Base-by-base conservation (phyloP, 306 rosid species). In the Castanea mollissima region DNA sequence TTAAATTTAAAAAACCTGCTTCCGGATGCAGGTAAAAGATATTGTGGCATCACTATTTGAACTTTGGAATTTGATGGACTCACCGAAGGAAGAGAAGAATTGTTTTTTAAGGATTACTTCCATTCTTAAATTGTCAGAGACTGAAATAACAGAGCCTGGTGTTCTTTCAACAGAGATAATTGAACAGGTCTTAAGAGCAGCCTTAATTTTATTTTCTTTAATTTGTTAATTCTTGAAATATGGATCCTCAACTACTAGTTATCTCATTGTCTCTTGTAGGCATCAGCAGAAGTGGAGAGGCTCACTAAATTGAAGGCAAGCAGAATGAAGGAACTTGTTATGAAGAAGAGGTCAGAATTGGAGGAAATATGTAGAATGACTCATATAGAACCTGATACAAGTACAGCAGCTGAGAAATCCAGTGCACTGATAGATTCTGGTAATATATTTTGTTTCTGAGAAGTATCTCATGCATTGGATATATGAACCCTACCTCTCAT, bases 51-150 rank as follows among this genome's bases (percentile, higher is more conserved):
- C 91, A 69, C 80, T 95, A 62, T 89, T 83, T 76, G 99, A 95
- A 56, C 97, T 95, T 74, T 95, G 98, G 98, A 92, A 89, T 85
- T 95, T 95, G 94, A 95, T 95, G 99, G 99, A 95, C 86, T 87
- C 99, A 0, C 85, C 99, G 60, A 89, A 81, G 69, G 98, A 92
- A 77, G 99, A 92, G 85, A 91, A 85, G 76, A 86, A 84, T 74
- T 74, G 78, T 62, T 95, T 92, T 85, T 85, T 68, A 3, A 87
- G 85, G 85, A 82, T 89, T 69, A 86, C 92, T 72, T 85, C 87
- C 54, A 78, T 92, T 78, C 83, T 87, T 71, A 83, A 87, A 82
- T 82, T 80, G 13, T 80, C 92, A 0, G 98, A 89, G 84, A 58
- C 91, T 76, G 93, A 91, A 79, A 84, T 92, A 71, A 89, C 87